Percentiles rank a stretch among this genome's conserved stretches.
phyloP scores from a whole-genome alignment of 768 basidiomycete genomes.

The Collybia mongolica region DNA sequence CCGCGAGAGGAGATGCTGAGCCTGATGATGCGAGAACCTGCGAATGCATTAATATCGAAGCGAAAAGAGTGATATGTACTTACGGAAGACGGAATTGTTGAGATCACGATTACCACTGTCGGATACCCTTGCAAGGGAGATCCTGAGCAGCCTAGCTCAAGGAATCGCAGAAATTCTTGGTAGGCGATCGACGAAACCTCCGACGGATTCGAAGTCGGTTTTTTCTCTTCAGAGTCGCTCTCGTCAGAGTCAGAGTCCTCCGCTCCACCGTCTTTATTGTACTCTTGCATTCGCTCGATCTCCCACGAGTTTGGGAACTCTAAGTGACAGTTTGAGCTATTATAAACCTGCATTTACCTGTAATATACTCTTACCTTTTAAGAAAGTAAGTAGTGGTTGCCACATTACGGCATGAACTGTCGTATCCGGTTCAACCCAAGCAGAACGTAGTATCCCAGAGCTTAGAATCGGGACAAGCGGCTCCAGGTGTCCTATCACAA shows the following conservation, averaged over 20 bases:
- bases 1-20: conserved; percentile 30
- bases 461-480: conserved; percentile 47
- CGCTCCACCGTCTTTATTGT: conserved; percentile 22
- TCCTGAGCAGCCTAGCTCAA: conserved; percentile 77
- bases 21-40: conserved; percentile 28
- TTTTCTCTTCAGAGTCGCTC: conserved; percentile 27
- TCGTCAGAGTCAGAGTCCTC: conserved; percentile 33
- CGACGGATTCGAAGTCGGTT: conserved; percentile 1
- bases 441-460: conserved; percentile 60
- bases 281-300: conserved; percentile 32
- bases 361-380: conserved; percentile 55
- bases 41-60: conserved; percentile 1
- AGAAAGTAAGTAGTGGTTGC: conserved; percentile 66
- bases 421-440: conserved; percentile 67
- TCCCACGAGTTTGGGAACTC: conserved; percentile 71
- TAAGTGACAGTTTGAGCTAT: conserved; percentile 20
- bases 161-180: conserved; percentile 74
- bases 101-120: conserved; percentile 73
- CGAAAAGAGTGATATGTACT: conserved; percentile 16
- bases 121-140: conserved; percentile 82
- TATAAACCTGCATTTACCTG: neutral
- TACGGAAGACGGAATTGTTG: conserved; percentile 74
- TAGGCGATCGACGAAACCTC: conserved; percentile 46
- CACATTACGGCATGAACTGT: conserved; percentile 69
- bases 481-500: conserved; percentile 19